These are phyloP conservation scores for Diplogelasinospora grovesii DNA, from an alignment of 495 filamentous ascomycete genomes.

Conservation along the genomic window DNA sequence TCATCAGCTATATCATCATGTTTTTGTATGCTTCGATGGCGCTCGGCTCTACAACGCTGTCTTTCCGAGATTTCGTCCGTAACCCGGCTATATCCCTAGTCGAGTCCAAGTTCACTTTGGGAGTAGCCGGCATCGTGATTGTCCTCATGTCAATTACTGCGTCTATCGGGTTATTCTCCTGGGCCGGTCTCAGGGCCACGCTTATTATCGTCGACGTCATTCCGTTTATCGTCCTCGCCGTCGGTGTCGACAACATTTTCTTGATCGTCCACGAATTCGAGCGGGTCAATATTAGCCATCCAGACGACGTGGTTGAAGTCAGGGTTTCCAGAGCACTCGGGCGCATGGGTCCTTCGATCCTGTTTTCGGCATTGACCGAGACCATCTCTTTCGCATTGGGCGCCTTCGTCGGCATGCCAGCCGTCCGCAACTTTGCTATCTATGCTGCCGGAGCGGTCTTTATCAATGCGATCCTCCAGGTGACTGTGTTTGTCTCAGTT, in stretches of 20 bases:
- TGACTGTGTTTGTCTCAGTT: slow-evolving; percentile 93
- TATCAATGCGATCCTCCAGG: slow-evolving; percentile 89
- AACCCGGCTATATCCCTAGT: slow-evolving; percentile 81
- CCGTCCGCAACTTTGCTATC: slow-evolving; percentile 91
- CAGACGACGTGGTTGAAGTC: slow-evolving; percentile 77
- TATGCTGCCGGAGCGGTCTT: slow-evolving; percentile 96
- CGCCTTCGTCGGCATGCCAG: slow-evolving; percentile 94
- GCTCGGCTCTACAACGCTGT: slow-evolving; percentile 78
- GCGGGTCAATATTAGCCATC: slow-evolving; percentile 81
- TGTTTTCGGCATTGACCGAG: slow-evolving; percentile 90
- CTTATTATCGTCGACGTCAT: slow-evolving; percentile 98
- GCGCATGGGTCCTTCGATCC: slow-evolving; percentile 91
- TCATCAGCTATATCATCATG: slow-evolving; percentile 98
- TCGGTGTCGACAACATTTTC: slow-evolving; percentile 98
- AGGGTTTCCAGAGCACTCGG: slow-evolving; percentile 79
- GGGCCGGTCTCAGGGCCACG: slow-evolving; percentile 81
- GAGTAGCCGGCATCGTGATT: slow-evolving; percentile 85
- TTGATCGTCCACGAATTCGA: slow-evolving; percentile 98
- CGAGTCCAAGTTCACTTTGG: slow-evolving; percentile 91
- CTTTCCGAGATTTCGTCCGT: slow-evolving; percentile 61
- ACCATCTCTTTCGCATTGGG: slow-evolving; percentile 89
- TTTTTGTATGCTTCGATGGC: slow-evolving; percentile 93
- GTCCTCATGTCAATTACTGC: slow-evolving; percentile 96
- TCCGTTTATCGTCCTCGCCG: slow-evolving; percentile 90
- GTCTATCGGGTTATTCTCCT: slow-evolving; percentile 89